Evolutionary conservation across 1,139 yeast genomes (phyloP).

Genomic region (Suhomyces yuchorum): DNA sequence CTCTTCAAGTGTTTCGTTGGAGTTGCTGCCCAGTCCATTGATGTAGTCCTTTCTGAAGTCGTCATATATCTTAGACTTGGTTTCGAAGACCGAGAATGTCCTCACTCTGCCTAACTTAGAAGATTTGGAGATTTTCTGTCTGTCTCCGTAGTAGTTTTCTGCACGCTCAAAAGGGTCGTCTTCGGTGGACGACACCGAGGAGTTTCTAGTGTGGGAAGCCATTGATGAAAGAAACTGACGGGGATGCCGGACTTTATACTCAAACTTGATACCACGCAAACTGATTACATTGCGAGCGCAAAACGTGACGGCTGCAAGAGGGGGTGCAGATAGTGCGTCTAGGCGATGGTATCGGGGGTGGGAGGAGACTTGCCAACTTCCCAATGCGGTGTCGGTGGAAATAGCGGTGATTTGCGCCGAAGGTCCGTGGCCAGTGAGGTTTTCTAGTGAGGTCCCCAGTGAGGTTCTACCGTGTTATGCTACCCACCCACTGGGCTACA

Average conservation of each 20-base stretch:
- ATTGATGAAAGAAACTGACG: constrained; percentile 1
- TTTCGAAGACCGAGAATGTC: constrained; percentile 52
- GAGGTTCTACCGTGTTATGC: neutral
- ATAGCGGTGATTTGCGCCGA: neutral
- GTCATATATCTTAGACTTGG: constrained; percentile 20
- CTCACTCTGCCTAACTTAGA: constrained; percentile 48
- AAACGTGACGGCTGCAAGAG: constrained; percentile 1
- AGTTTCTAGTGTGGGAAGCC: constrained; percentile 22
- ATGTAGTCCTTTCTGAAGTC: constrained; percentile 13
- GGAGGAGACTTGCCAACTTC: neutral
- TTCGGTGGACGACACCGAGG: constrained; percentile 41
- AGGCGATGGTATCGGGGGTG: neutral
- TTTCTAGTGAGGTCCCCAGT: too few relatives aligned
- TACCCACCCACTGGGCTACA: too few relatives aligned
- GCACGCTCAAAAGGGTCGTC: constrained; percentile 68
- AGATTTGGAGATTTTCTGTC: constrained; percentile 53
- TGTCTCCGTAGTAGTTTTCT: constrained; percentile 71
- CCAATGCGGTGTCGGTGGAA: neutral
- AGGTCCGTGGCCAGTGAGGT: neutral
- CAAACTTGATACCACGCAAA: neutral
- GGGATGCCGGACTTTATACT: constrained; percentile 1
- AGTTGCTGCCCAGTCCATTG: neutral
- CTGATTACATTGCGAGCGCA: neutral
- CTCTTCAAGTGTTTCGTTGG: constrained; percentile 3
- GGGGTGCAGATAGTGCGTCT: neutral